Base-by-base conservation (phyloP, 2,329 filamentous ascomycete species). In the Aspergillus sp. region DNA sequence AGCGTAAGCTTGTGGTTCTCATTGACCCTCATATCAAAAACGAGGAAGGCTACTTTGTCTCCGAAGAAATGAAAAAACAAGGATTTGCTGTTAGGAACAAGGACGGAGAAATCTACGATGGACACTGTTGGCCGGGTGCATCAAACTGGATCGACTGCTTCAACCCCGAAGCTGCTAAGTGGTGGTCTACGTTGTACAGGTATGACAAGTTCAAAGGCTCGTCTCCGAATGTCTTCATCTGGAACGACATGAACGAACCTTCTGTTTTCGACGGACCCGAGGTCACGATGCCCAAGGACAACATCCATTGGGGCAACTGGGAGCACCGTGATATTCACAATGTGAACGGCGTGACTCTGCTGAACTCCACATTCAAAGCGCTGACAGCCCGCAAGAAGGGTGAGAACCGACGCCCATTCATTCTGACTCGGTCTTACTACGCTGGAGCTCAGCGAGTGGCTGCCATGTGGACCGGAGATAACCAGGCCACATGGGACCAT, bases 241-340 rank as follows among this genome's bases (percentile, higher is more conserved):
- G 93, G 93, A 98, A 98, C 67, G 93, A 98, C 67, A 98, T 98
- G 93, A 97, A 96, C 65, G 93, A 98, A 73, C 93, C 93, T 0
- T 97, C 93, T 0, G 93, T 98, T 1, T 98, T 98, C 76, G 97
- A 97, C 66, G 93, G 93, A 0, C 93, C 93, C 0, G 93, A 98
- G 69, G 95, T 90, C 3, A 97, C 91, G 4, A 97, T 97, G 90
- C 93, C 93, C 52, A 96, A 96, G 71, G 93, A 98, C 74, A 98
- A 98, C 65, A 71, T 98, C 25, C 93, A 98, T 66, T 74, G 86
- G 61, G 90, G 82, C 45, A 82, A 86, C 62, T 98, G 93, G 93
- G 93, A 98, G 69, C 93, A 98, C 66, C 87, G 93, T 53, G 93
- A 98, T 64, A 74, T 98, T 4, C 93, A 98, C 76, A 97, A 98